A percentile compares a stretch with the other conserved stretches of the same genome.
Evolutionary conservation across 2,329 filamentous ascomycete genomes (phyloP).

Genomic region (Diaporthe velutina): DNA sequence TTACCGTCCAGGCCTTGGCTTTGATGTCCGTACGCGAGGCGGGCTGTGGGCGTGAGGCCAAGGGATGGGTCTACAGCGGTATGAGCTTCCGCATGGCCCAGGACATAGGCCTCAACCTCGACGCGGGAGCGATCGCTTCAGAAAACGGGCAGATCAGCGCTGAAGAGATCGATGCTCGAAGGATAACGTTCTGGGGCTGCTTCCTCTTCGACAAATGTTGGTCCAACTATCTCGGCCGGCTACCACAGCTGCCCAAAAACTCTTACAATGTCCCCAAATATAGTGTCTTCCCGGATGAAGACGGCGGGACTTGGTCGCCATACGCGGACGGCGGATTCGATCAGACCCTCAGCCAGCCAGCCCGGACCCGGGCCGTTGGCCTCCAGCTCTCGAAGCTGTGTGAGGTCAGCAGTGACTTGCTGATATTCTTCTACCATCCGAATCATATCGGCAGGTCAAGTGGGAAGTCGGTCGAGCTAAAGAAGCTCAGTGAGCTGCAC

Average conservation of each 20-base stretch:
- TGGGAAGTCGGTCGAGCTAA: slow-evolving; percentile 86
- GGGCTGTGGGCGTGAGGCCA: slow-evolving; percentile 92
- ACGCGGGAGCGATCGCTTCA: slow-evolving; percentile 75
- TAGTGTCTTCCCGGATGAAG: slow-evolving; percentile 91
- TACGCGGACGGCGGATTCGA: slow-evolving; percentile 88
- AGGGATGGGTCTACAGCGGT: slow-evolving; percentile 97
- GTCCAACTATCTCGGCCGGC: slow-evolving; percentile 94
- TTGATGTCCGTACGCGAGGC: slow-evolving; percentile 97
- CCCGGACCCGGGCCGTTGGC: slow-evolving; percentile 84
- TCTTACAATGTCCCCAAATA: slow-evolving; percentile 89
- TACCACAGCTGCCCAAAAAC: slow-evolving; percentile 85
- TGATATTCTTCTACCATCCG: slow-evolving; percentile 93
- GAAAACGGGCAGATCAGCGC: slow-evolving; percentile 75
- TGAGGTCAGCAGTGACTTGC: slow-evolving; percentile 92
- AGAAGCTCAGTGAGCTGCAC: slow-evolving; percentile 92
- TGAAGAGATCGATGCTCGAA: slow-evolving; percentile 87
- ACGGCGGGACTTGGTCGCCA: slow-evolving; percentile 86
- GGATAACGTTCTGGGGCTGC: slow-evolving; percentile 97
- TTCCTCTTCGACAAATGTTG: slow-evolving; percentile 99
- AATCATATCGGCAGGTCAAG: slow-evolving; percentile 71
- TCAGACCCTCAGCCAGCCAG: slow-evolving; percentile 80
- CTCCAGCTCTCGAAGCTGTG: slow-evolving; percentile 86
- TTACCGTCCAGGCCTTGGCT: slow-evolving; percentile 92
- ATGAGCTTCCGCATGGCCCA: slow-evolving; percentile 99
- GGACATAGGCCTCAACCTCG: slow-evolving; percentile 91